These are phyloP conservation scores for Tranzscheliella williamsii DNA, from an alignment of 1,284 basidiomycete genomes.

Conservation along the genomic window DNA sequence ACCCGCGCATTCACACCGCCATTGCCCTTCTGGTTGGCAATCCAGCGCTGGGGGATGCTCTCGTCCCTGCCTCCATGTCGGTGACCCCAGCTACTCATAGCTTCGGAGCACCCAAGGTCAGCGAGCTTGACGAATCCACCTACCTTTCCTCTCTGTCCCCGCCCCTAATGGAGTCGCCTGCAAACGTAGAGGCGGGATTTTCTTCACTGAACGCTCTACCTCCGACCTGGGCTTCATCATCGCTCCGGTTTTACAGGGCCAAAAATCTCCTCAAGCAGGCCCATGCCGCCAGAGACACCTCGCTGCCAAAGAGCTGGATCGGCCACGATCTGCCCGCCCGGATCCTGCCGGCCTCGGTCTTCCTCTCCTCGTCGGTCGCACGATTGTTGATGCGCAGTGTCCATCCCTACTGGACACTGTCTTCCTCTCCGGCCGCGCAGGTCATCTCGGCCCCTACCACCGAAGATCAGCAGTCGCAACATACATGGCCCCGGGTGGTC, in stretches of 20 bases:
- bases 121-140: constrained; percentile 12
- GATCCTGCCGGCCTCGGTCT: constrained; percentile 37
- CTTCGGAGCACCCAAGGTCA: neutral
- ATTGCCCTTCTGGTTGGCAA: constrained; percentile 60
- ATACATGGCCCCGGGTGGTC: too few relatives aligned
- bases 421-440: neutral
- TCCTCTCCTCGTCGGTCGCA: neutral
- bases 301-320: constrained; percentile 57
- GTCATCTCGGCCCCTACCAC: neutral
- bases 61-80: constrained; percentile 8
- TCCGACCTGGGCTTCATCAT: constrained; percentile 21
- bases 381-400: constrained; percentile 2
- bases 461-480: neutral
- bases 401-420: constrained; percentile 16
- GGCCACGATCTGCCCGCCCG: constrained; percentile 62
- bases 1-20: constrained; percentile 63
- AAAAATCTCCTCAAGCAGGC: constrained; percentile 30
- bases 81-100: too few relatives aligned
- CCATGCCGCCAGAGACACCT: constrained; percentile 27
- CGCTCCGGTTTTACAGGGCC: constrained; percentile 13
- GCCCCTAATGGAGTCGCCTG: constrained; percentile 23
- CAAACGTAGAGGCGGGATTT: constrained; percentile 3
- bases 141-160: constrained; percentile 26
- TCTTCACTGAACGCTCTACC: constrained; percentile 5
- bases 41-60: constrained; percentile 16